Percentiles rank a stretch among this genome's conserved stretches.
These are phyloP conservation scores for Alternaria ventricosa DNA, from an alignment of 2,329 filamentous ascomycete genomes.

Conservation along the genomic window DNA sequence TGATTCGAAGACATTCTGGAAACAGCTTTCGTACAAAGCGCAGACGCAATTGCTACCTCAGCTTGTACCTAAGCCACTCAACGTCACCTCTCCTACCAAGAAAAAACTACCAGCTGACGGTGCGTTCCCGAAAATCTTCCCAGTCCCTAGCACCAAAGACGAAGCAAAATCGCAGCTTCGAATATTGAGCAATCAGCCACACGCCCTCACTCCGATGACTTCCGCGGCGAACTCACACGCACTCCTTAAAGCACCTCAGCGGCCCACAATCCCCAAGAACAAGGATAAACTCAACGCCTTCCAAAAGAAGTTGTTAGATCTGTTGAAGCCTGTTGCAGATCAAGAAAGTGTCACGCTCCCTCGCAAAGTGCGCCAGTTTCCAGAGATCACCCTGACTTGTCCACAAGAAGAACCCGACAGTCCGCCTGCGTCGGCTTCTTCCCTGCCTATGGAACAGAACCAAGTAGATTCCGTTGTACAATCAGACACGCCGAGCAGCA, in stretches of 20 bases:
- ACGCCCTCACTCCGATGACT: background rate
- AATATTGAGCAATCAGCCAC: background rate
- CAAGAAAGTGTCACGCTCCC: background rate
- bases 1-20: background rate
- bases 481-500: background rate
- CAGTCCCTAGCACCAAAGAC: background rate
- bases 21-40: background rate
- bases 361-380: background rate
- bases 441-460: background rate
- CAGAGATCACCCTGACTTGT: background rate
- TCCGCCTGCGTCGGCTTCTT: background rate
- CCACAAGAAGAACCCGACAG: background rate
- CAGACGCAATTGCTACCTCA: background rate
- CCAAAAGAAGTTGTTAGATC: background rate
- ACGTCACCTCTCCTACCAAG: background rate
- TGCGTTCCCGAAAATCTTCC: too few relatives aligned
- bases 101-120: background rate
- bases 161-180: background rate
- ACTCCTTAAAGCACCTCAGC: background rate
- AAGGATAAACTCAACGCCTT: background rate
- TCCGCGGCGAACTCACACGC: background rate
- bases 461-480: background rate
- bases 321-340: background rate
- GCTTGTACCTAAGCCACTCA: background rate
- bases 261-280: fast-evolving